Evolutionary conservation across 2,329 filamentous ascomycete species (phyloP).

Genomic region (Nemania sp.): DNA sequence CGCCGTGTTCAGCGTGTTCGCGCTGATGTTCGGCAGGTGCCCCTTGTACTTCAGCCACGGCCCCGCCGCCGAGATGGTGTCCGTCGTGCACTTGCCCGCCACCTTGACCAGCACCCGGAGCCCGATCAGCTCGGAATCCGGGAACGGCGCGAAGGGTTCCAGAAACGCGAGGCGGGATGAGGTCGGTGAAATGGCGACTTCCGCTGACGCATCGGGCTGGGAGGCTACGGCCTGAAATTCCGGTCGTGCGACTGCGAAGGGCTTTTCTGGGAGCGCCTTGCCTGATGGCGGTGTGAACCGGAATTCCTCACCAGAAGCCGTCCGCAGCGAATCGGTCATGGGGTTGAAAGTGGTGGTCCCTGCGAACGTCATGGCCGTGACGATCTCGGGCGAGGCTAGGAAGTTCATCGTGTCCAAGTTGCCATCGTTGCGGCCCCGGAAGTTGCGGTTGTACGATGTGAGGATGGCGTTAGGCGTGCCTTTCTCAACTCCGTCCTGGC

Average conservation of each 20-base stretch:
- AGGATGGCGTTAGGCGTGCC: constrained; percentile 92
- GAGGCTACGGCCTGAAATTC: constrained; percentile 71
- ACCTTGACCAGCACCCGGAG: constrained; percentile 94
- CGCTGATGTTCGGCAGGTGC: constrained; percentile 94
- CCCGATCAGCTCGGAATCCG: constrained; percentile 69
- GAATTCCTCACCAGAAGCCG: constrained; percentile 80
- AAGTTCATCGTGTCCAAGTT: constrained; percentile 99
- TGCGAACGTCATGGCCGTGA: constrained; percentile 93
- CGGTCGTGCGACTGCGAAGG: constrained; percentile 74
- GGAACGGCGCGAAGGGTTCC: constrained; percentile 88
- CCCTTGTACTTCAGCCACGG: constrained; percentile 99
- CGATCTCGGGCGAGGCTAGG: constrained; percentile 92
- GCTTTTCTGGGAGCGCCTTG: constrained; percentile 60
- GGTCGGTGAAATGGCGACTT: constrained; percentile 80
- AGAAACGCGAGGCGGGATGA: constrained; percentile 89
- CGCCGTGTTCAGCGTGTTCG: constrained; percentile 95
- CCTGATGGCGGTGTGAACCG: constrained; percentile 81
- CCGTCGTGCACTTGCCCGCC: constrained; percentile 96
- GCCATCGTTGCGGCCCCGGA: constrained; percentile 94
- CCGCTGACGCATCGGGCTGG: constrained; percentile 68
- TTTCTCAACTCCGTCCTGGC: constrained; percentile 82
- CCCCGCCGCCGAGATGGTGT: constrained; percentile 95
- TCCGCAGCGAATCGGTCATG: constrained; percentile 80
- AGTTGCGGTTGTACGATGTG: constrained; percentile 98
- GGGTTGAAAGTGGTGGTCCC: constrained; percentile 96